phyloP scores from a whole-genome alignment of 805 yeast species.

The Wickerhamomyces xylosicus region DNA sequence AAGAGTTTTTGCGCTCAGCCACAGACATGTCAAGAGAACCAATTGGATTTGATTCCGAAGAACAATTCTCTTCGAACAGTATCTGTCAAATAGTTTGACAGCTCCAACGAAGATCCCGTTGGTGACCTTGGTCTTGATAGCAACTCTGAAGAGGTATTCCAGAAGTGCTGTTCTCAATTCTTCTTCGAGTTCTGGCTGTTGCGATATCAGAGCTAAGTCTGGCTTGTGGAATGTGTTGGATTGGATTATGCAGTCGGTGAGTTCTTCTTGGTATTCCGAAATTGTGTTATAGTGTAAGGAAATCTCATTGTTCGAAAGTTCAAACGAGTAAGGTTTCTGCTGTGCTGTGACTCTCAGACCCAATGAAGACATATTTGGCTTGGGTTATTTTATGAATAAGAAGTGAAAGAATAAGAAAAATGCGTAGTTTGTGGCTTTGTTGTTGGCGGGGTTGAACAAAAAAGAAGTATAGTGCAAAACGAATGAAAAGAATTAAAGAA shows the following conservation, averaged over 20 bases:
- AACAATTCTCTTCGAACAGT: conserved; percentile 80
- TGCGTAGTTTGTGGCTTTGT: conserved; percentile 1
- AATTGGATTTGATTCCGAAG: conserved; percentile 80
- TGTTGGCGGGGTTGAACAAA: no score
- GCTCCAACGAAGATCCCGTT: conserved; percentile 61
- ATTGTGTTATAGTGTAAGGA: conserved; percentile 33
- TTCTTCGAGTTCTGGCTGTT: conserved; percentile 82
- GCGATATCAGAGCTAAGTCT: conserved; percentile 54
- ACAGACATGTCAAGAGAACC: conserved; percentile 83
- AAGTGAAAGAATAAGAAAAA: neutral
- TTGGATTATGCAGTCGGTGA: conserved; percentile 28
- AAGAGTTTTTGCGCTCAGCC: conserved; percentile 85
- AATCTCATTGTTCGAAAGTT: conserved; percentile 39
- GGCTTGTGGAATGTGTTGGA: conserved; percentile 35
- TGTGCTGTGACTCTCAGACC: conserved; percentile 30
- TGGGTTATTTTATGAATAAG: conserved; percentile 10
- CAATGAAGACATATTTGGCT: no score
- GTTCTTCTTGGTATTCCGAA: conserved; percentile 43
- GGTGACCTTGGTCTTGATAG: conserved; percentile 53
- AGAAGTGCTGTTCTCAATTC: conserved; percentile 63
- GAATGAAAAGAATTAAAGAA: neutral
- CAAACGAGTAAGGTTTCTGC: conserved; percentile 41
- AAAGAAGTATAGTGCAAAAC: neutral
- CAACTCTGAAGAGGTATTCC: conserved; percentile 69
- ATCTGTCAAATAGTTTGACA: conserved; percentile 76